Evolutionary conservation across 2,329 filamentous ascomycete species (phyloP).

Genomic region (Myriangium duriaei): DNA sequence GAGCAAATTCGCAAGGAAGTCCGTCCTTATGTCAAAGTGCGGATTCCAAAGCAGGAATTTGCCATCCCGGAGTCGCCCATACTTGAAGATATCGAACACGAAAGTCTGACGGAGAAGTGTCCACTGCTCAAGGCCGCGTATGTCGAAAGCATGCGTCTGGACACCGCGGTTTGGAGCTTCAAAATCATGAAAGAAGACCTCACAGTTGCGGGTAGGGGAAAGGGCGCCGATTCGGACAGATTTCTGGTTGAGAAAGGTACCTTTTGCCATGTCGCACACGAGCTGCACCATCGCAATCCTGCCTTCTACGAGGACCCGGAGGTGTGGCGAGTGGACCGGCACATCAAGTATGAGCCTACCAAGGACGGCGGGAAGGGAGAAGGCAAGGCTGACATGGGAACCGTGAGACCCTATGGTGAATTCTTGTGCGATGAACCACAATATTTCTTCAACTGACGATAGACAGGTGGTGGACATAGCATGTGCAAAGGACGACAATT

Average conservation of each 20-base stretch:
- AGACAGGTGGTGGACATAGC: slow-evolving; percentile 30
- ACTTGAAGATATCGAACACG: slow-evolving; percentile 21
- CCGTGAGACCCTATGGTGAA: slow-evolving; percentile 33
- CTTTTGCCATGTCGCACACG: slow-evolving; percentile 25
- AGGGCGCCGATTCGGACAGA: slow-evolving; percentile 18
- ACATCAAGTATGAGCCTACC: slow-evolving; percentile 21
- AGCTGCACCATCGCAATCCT: slow-evolving; percentile 26
- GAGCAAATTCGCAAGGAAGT: slow-evolving; percentile 24
- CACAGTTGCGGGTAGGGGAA: slow-evolving; percentile 23
- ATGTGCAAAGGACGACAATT: slow-evolving; percentile 41
- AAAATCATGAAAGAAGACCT: slow-evolving; percentile 24
- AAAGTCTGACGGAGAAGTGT: slow-evolving; percentile 22
- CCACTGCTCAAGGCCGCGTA: slow-evolving; percentile 27
- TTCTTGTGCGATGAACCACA: neutral
- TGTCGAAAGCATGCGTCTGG: slow-evolving; percentile 25
- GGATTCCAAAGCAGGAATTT: slow-evolving; percentile 21
- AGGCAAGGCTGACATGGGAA: slow-evolving; percentile 28
- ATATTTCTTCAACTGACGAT: slow-evolving; percentile 1
- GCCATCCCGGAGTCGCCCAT: slow-evolving; percentile 22
- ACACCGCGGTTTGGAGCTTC: slow-evolving; percentile 25
- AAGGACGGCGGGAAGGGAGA: slow-evolving; percentile 12
- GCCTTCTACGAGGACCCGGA: slow-evolving; percentile 22
- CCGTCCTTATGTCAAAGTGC: slow-evolving; percentile 19
- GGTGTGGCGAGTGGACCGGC: slow-evolving; percentile 22
- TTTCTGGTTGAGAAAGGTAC: slow-evolving; percentile 24